Conservation (phyloP, 345 rosid genomes). For the Citrus mangshanensis region DNA sequence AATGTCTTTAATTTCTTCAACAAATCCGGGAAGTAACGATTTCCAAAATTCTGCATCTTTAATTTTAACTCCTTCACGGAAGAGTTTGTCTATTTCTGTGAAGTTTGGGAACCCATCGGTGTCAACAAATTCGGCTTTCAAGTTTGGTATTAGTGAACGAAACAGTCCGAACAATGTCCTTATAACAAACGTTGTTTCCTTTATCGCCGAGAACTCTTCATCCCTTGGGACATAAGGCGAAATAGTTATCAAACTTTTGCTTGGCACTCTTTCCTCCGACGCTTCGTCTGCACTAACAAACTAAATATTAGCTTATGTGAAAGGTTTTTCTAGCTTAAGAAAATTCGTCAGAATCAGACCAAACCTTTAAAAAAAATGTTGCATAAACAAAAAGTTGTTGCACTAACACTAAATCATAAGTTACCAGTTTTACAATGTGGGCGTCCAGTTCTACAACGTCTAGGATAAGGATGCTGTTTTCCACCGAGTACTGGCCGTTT, state of each 20-base stretch:
- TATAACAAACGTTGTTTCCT: not conserved
- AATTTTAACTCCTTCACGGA: not conserved
- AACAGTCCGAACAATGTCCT: no score
- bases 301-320: no score
- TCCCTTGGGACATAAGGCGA: not conserved
- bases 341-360: no score
- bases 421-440: constrained; percentile 25
- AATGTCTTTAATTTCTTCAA: not conserved
- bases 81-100: not conserved
- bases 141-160: not conserved
- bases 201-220: not conserved
- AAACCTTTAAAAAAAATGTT: no score
- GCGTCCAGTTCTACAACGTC: constrained; percentile 61
- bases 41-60: not conserved
- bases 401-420: no score
- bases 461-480: constrained; percentile 41
- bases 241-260: no score
- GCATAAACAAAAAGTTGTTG: no score
- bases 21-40: not conserved
- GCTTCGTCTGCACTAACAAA: not conserved
- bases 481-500: constrained; percentile 28
- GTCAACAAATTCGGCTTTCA: not conserved
- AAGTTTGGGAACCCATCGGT: not conserved
- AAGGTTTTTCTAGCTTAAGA: no score
- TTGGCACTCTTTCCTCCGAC: not conserved